Evolutionary conservation across 805 yeast genomes (phyloP).

Genomic region (Wickerhamomyces kurtzmanii): DNA sequence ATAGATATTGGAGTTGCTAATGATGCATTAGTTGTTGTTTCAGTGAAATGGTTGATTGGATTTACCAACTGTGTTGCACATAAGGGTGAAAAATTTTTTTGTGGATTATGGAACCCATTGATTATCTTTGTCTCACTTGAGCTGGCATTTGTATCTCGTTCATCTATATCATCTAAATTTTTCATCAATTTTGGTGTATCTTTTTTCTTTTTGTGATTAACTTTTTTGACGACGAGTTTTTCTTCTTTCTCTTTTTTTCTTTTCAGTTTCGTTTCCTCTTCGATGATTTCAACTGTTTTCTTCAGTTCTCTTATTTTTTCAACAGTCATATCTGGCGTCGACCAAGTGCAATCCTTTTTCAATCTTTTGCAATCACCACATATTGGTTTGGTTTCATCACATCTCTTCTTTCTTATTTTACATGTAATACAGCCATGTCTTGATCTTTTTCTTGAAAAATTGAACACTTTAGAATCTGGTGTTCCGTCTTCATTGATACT

Average conservation of each 20-base stretch:
- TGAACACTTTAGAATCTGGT: conserved; percentile 14
- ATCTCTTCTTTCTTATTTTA: conserved; percentile 60
- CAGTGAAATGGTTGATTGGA: no score
- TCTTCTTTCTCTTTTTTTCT: conserved; percentile 1
- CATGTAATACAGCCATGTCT: conserved; percentile 62
- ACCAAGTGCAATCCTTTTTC: conserved; percentile 63
- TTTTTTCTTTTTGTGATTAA: neutral
- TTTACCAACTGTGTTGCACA: no score
- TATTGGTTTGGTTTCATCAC: conserved; percentile 62
- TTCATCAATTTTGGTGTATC: no score
- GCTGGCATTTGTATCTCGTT: neutral
- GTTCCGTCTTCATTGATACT: no score
- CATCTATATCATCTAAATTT: neutral
- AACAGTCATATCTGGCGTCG: conserved; percentile 32
- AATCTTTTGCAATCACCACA: conserved; percentile 62
- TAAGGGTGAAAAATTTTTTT: no score
- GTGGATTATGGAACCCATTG: conserved; percentile 1
- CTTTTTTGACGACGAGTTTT: neutral
- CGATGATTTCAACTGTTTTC: conserved; percentile 15
- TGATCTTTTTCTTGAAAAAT: conserved; percentile 27
- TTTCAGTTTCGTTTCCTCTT: conserved; percentile 5
- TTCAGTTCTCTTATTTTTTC: conserved; percentile 17
- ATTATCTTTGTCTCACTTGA: conserved; percentile 2
- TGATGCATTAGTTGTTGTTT: no score
- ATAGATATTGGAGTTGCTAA: no score